Conservation (phyloP, 495 filamentous ascomycete genomes). For the Tetracladium setigerum region DNA sequence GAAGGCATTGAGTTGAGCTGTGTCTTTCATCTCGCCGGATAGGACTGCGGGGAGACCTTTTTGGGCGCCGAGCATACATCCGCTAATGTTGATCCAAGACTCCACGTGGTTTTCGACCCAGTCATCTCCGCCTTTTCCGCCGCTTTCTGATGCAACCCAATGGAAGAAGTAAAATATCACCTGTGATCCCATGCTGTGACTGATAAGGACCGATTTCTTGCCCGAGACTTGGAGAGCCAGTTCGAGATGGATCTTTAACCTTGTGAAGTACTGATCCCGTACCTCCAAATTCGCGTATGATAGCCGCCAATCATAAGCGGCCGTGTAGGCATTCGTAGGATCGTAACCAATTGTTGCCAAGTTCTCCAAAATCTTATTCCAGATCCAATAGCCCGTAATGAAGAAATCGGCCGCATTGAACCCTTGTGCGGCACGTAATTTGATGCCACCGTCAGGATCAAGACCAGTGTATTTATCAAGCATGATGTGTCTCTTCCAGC, state of each 20-base stretch:
- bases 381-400: constrained; percentile 90
- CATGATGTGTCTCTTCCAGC: constrained; percentile 96
- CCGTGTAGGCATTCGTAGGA: constrained; percentile 89
- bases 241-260: constrained; percentile 86
- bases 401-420: constrained; percentile 99
- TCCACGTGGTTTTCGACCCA: constrained; percentile 93
- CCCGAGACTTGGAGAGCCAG: constrained; percentile 57
- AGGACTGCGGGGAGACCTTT: constrained; percentile 89
- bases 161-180: constrained; percentile 96
- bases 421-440: constrained; percentile 88
- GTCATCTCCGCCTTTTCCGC: constrained; percentile 71
- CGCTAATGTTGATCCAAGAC: constrained; percentile 95
- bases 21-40: constrained; percentile 97
- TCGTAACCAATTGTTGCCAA: constrained; percentile 94
- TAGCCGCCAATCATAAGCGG: constrained; percentile 97
- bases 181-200: constrained; percentile 96
- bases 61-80: constrained; percentile 92
- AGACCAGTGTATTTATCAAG: constrained; percentile 85
- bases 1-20: constrained; percentile 93
- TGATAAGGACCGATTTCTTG: constrained; percentile 79
- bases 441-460: constrained; percentile 79
- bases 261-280: constrained; percentile 88
- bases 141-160: constrained; percentile 77
- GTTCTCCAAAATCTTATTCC: constrained; percentile 97
- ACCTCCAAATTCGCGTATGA: constrained; percentile 81